Evolutionary conservation across 257 asterid species (phyloP), one percentile per base, ranked within the genome.

Genomic region (Nicotiana otophora): DNA sequence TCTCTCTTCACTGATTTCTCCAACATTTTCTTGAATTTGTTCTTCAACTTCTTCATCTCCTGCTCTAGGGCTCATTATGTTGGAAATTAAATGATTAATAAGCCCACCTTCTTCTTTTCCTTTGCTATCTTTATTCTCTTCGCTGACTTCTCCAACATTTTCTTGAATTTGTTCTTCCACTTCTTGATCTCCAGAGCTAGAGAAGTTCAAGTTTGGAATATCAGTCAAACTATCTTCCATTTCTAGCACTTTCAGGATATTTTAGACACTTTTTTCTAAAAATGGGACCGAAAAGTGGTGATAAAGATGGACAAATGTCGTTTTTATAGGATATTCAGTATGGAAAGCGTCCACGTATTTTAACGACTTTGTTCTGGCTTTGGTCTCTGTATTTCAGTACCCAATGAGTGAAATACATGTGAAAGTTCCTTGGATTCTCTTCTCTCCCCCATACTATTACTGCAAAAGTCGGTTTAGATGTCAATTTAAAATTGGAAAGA

Each of bases 221-320:
- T 91, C 91, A 34, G 83, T 82, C 2, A 78, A 81, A 6, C 89
- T 84, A 61, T 90, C 92, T 20, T 90, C 92, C 93, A 88, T 86
- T 48, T 33, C 39, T 0, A 26, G 8, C 4, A 53, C 33, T 65
- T 55, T 30, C 53, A 33, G 54, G 69, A 57, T 39, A 15, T 57
- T 78, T 20, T 30, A 19, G 81, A 1, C 9, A 23, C 39, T 19
- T 19, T 19, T 58, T 54, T 15, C n/a, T 54, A 7, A 58, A 19
- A 4, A 70, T n/a, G 19, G 58, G 28, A 17, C 11, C 17, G 78
- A 70, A n/a, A 70, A 46, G 14, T 39, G 10, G 36, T 72, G 20
- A 20, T 39, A 23, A 20, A 3, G 61, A 14, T 72, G 79, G 79
- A 72, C 79, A 72, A 12, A 46, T 72, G 79, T 72, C 61, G 2